These are phyloP conservation scores for Triticum timopheevii DNA, from an alignment of 176 grass and related monocot genomes.

Conservation along the genomic window DNA sequence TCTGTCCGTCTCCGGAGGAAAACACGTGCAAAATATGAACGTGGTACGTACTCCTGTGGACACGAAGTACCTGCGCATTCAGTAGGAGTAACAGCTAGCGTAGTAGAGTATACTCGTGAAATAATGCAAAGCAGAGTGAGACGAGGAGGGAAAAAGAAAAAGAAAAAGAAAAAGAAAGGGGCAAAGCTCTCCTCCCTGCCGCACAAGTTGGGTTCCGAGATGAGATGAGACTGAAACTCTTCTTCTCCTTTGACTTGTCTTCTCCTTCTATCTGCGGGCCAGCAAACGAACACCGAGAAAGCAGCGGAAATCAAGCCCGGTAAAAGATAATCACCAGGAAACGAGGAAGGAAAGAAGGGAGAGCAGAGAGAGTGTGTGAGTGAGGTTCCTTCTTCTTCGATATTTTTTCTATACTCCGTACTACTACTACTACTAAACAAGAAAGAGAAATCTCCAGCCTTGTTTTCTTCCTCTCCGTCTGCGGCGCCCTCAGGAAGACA, in stretches of 20 bases:
- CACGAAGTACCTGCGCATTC: neutral
- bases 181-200: neutral
- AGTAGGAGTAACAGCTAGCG: no score
- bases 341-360: slow-evolving; percentile 5
- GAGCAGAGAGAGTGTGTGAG: neutral
- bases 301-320: neutral
- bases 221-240: neutral
- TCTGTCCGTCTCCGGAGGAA: neutral
- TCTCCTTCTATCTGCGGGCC: neutral
- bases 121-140: neutral
- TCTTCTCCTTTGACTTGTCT: neutral
- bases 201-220: neutral
- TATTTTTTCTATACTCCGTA: no score
- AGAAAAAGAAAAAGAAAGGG: no score
- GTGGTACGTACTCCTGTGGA: neutral
- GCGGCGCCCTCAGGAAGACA: slow-evolving; percentile 1
- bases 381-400: neutral
- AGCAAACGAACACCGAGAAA: slow-evolving; percentile 16
- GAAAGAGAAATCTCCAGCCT: neutral
- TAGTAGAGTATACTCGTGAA: no score
- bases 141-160: no score
- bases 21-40: neutral
- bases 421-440: no score
- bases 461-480: neutral
- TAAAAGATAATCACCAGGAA: slow-evolving; percentile 20